Base-by-base conservation (phyloP, 352 stramenopile species). In the Phytophthora brassicae region DNA sequence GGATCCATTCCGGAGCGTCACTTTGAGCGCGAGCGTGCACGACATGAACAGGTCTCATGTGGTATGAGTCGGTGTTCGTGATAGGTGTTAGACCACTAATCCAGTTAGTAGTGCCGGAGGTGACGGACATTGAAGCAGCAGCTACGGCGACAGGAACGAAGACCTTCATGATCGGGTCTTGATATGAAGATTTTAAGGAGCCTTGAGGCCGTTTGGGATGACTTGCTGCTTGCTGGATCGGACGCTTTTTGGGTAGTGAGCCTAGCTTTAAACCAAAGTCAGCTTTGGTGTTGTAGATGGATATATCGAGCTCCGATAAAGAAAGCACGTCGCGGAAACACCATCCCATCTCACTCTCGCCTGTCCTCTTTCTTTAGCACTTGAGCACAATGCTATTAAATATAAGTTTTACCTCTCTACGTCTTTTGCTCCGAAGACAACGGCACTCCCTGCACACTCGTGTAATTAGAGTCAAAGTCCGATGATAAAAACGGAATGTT, bases 11-110 rank as follows among this genome's bases (percentile, higher is more conserved):
- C 2, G 78, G 78, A 12, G 64, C 61, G n/a, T 83, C 74, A 33
- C 64, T 67, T 50, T 88, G 73, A 29, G 69, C 76, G 19, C 78
- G 78, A 8, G 75, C 74, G 1, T 88, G 78, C 11, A 86, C 52
- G 6, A 72, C 45, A 3, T 56, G 62, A 14, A 88, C 74, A 11
- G 60, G 54, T 9, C 48, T 69, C 64, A 73, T 78, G 48, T 69
- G 65, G 31, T 70, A 70, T 5, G 29, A 49, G 52, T 67, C 52
- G 17, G 56, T 26, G 28, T 64, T 74, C 0, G 4, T 1, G 35
- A 55, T 64, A 16, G 12, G 14, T 6, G 36, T 68, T 4, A 72
- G 47, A 0, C 17, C 33, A 17, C 51, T 35, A 23, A 68, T 41
- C 26, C 53, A 67, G n/a, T 24, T 42, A 3, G 47, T 67, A 9